phyloP scores from a whole-genome alignment of 176 grass and related monocot genomes.

The Cenchrus fungigraminus region DNA sequence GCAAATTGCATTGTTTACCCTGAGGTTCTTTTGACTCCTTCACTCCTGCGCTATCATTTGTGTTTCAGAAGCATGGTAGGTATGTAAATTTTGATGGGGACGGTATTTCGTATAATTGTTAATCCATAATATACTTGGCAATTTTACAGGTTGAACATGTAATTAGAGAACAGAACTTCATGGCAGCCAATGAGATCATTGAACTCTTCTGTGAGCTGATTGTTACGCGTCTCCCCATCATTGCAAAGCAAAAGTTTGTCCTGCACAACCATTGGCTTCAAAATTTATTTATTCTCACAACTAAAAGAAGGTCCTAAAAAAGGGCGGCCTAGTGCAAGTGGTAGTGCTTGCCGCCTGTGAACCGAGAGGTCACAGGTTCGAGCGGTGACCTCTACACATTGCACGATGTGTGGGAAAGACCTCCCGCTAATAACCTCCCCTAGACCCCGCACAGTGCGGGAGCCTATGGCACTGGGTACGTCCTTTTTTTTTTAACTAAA shows the following conservation, averaged over 20 bases:
- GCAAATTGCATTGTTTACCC: neutral
- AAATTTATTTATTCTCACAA: constrained; percentile 1
- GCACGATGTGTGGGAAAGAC: no score
- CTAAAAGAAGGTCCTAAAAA: constrained; percentile 24
- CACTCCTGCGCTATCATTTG: neutral
- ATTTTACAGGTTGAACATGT: constrained; percentile 92
- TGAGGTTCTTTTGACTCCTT: neutral
- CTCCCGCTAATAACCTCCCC: no score
- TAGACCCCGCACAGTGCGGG: no score
- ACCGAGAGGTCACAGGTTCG: no score
- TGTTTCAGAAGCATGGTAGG: neutral
- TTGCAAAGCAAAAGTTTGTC: constrained; percentile 86
- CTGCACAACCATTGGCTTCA: neutral
- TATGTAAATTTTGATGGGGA: neutral
- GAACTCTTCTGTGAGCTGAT: constrained; percentile 96
- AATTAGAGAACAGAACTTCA: constrained; percentile 92
- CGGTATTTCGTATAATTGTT: neutral
- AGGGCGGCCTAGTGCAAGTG: no score
- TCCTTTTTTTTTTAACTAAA: neutral
- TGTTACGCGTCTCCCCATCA: constrained; percentile 80
- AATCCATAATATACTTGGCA: neutral
- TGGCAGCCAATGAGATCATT: constrained; percentile 92
- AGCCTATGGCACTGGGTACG: no score
- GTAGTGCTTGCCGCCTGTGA: no score
- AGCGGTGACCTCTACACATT: no score